Base-by-base conservation (phyloP, 2,329 filamentous ascomycete species). In the Fusarium torulosum region DNA sequence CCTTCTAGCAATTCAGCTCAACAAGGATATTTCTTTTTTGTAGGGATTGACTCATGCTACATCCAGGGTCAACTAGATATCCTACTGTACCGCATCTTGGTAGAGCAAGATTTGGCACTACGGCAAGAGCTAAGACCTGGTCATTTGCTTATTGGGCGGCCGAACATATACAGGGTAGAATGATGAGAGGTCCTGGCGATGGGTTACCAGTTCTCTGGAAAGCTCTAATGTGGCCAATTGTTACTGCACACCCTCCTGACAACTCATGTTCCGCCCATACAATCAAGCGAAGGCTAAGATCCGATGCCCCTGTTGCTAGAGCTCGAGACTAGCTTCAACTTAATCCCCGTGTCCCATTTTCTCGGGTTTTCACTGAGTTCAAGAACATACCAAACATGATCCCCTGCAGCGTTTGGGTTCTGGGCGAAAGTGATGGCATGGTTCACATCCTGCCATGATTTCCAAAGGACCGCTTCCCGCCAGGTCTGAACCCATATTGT, bases 141-240 rank as follows among this genome's bases (percentile, higher is more conserved):
- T 44, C 37, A 58, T 27, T 43, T 45, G 40, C 25, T 46, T 51
- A 55, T 46, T 65, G 54, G 59, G 71, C 61, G 46, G 63, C 58
- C 63, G 52, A 59, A 59, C 50, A 59, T 47, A 63, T 45, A 37
- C 53, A 47, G 40, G 55, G 58, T n/a, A 31, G 60, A 33, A 55
- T 54, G 51, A 41, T 21, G 41, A 37, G 58, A 61, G 58, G 47
- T 73, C 40, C 66, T 72, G 61, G 62, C 52, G 35, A 51, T 33
- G 43, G 53, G 71, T 73, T 74, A 74, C 71, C 71, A 42, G 54
- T 42, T 42, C 49, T 57, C 71, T 65, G 71, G 71, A 59, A 72
- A 70, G 51, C 53, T 64, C 65, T 66, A 59, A 59, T 53, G 46
- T 55, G 61, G 63, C 59, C 53, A 60, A 59, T 66, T 49, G 41